A percentile compares a stretch with the other conserved stretches of the same genome.
phyloP scores from a whole-genome alignment of 176 grass and related monocot genomes.

The Raddia distichophylla region DNA sequence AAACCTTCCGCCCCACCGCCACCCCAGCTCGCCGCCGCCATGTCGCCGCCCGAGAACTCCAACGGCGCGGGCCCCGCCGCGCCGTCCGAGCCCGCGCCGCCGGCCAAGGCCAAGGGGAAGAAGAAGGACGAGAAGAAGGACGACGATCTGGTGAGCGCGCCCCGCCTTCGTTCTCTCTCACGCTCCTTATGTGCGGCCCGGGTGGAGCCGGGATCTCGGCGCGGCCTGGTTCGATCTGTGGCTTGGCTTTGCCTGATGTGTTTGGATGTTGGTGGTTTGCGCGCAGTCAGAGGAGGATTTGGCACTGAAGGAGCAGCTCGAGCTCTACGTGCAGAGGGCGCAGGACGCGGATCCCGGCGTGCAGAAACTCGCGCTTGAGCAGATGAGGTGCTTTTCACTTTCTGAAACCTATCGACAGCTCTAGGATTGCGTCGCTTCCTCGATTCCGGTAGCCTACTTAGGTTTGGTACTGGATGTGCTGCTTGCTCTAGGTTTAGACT shows the following conservation, averaged over 20 bases:
- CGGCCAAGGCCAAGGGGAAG: slow-evolving; percentile 54
- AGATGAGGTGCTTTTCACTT: slow-evolving; percentile 68
- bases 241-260: slow-evolving; percentile 11
- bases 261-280: background rate
- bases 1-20: background rate
- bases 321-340: slow-evolving; percentile 82
- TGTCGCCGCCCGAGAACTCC: slow-evolving; percentile 49
- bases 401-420: background rate
- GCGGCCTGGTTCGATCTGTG: slow-evolving; percentile 12
- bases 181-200: background rate
- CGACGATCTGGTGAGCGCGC: slow-evolving; percentile 67
- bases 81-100: slow-evolving; percentile 43
- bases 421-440: background rate
- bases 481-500: background rate
- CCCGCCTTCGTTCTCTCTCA: background rate
- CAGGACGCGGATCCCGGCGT: slow-evolving; percentile 82
- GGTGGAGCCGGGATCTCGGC: background rate
- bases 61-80: slow-evolving; percentile 35
- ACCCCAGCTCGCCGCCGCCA: slow-evolving; percentile 21
- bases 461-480: background rate
- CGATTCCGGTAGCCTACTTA: background rate
- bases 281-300: slow-evolving; percentile 93
- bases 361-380: slow-evolving; percentile 92
- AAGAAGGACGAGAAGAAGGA: slow-evolving; percentile 89
- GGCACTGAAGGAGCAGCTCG: slow-evolving; percentile 89